These are phyloP conservation scores for Akanthomyces muscarius DNA, from an alignment of 2,329 filamentous ascomycete genomes.

Conservation along the genomic window DNA sequence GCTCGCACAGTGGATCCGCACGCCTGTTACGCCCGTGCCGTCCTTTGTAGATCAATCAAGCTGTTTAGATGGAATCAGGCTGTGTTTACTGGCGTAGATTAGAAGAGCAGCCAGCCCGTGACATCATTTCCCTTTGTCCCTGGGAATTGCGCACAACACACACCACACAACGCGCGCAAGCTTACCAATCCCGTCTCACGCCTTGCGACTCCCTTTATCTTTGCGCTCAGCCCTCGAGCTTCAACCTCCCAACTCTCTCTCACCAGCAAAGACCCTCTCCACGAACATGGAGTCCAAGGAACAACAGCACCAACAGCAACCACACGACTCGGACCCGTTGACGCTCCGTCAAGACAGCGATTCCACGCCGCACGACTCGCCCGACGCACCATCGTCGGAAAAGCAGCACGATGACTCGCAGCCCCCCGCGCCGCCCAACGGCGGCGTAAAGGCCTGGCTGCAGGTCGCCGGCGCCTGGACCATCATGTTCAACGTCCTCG, in stretches of 20 bases:
- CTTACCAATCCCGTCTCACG: not conserved
- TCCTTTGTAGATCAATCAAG: too few species aligned
- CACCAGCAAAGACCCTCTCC: not conserved
- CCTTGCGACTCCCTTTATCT: not conserved
- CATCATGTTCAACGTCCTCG: slow-evolving; percentile 40
- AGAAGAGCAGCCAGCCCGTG: too few species aligned
- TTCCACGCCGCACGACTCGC: not conserved
- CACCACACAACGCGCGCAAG: not conserved
- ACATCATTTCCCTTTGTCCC: too few species aligned
- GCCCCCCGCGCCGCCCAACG: slow-evolving; percentile 24
- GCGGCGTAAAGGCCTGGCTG: slow-evolving; percentile 31
- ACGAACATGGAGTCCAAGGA: not conserved
- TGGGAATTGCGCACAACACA: too few species aligned
- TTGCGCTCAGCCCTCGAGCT: not conserved
- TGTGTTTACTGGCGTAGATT: too few species aligned
- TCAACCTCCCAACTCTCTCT: not conserved
- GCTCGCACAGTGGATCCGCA: too few species aligned
- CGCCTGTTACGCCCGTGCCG: too few species aligned
- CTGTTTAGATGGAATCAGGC: too few species aligned
- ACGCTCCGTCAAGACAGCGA: not conserved
- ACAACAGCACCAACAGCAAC: not conserved
- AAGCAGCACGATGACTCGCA: not conserved
- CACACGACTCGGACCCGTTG: not conserved
- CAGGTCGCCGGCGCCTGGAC: slow-evolving; percentile 39
- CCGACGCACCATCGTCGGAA: not conserved